These are phyloP conservation scores for Nakaseomyces nivariensis DNA, from an alignment of 1,139 yeast genomes.

Conservation along the genomic window DNA sequence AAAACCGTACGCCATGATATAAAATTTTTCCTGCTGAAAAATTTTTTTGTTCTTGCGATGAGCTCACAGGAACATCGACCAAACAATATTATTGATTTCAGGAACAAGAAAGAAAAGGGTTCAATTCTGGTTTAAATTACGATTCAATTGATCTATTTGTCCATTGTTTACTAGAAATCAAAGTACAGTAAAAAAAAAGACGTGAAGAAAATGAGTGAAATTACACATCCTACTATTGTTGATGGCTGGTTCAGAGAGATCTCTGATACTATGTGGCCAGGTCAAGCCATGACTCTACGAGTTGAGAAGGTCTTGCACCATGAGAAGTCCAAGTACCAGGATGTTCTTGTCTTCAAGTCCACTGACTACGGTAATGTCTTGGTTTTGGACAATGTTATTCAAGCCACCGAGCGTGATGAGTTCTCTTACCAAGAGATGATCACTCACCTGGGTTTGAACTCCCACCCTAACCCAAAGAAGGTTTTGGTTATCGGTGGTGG, in stretches of 20 bases:
- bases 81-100: too few species aligned
- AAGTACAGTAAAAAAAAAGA: background rate
- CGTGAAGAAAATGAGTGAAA: slow-evolving; percentile 28
- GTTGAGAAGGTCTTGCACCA: slow-evolving; percentile 75
- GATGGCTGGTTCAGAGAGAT: slow-evolving; percentile 92
- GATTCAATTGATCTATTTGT: too few species aligned
- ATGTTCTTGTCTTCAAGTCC: slow-evolving; percentile 78
- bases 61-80: background rate
- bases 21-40: too few species aligned
- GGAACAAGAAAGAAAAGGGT: too few species aligned
- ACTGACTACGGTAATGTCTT: slow-evolving; percentile 84
- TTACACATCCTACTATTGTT: slow-evolving; percentile 55
- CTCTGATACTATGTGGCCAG: slow-evolving; percentile 86
- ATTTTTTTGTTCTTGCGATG: background rate
- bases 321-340: slow-evolving; percentile 79
- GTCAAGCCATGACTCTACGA: slow-evolving; percentile 81
- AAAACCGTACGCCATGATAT: too few species aligned
- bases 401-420: slow-evolving; percentile 90
- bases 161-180: too few species aligned
- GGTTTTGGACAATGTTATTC: slow-evolving; percentile 84
- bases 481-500: slow-evolving; percentile 94
- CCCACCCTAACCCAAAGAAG: slow-evolving; percentile 83
- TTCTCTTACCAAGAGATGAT: slow-evolving; percentile 95
- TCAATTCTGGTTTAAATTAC: too few species aligned
- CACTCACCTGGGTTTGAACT: slow-evolving; percentile 77